These are phyloP conservation scores for Terfezia claveryi DNA, from an alignment of 495 filamentous ascomycete genomes.

Conservation along the genomic window DNA sequence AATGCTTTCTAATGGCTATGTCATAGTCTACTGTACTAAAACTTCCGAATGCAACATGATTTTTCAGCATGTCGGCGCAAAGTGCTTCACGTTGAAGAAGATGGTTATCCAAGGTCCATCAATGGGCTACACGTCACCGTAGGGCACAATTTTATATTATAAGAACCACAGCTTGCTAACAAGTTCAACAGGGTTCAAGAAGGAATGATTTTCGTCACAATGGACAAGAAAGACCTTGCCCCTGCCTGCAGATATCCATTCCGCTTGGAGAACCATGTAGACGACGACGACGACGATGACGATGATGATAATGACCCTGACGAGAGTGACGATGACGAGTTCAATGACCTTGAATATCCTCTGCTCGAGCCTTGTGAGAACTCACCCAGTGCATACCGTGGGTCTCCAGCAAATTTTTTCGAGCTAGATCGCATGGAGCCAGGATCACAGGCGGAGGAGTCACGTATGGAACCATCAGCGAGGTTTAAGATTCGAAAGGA, in stretches of 20 bases:
- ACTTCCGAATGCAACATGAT: slow-evolving; percentile 65
- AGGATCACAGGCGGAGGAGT: background rate
- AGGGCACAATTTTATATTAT: slow-evolving; percentile 22
- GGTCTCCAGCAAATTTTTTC: background rate
- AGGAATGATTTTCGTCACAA: slow-evolving; percentile 80
- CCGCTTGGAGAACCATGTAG: slow-evolving; percentile 28
- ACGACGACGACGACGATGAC: slow-evolving; percentile 7
- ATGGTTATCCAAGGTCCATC: slow-evolving; percentile 73
- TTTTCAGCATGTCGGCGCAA: slow-evolving; percentile 52
- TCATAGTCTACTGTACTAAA: slow-evolving; percentile 66
- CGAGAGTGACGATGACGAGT: background rate
- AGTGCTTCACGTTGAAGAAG: slow-evolving; percentile 59
- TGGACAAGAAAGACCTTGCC: slow-evolving; percentile 56
- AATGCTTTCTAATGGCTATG: too few relatives aligned
- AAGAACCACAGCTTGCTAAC: slow-evolving; percentile 6
- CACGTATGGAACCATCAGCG: slow-evolving; percentile 10
- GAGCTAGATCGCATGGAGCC: too few relatives aligned
- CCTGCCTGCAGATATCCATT: slow-evolving; percentile 57
- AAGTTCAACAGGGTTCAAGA: slow-evolving; percentile 48
- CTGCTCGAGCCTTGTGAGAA: background rate
- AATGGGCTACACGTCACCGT: slow-evolving; percentile 66
- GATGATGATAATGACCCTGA: slow-evolving; percentile 5
- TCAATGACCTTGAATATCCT: background rate
- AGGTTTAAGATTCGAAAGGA: slow-evolving; percentile 47
- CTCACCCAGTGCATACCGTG: background rate